Evolutionary conservation across 2,329 filamentous ascomycete species (phyloP), one percentile per base, ranked within the genome.

Genomic region (Sphaerulina vaccinii): DNA sequence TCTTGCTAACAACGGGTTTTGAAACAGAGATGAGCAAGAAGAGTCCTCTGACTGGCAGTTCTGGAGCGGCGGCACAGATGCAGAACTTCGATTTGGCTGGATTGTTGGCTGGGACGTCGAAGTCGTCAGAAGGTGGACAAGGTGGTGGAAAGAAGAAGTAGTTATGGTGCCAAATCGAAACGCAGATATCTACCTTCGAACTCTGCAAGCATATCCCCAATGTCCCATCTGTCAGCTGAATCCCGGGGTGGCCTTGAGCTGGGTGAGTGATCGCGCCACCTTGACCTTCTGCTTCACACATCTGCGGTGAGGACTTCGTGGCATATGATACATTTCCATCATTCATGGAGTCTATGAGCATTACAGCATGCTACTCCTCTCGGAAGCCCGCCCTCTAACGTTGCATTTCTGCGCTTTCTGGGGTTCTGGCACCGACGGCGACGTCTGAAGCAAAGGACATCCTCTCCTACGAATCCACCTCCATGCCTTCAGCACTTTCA

Each of bases 21-120:
- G 6, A 29, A 29, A 29, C n/a, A 32, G 88, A 90, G 65, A 86
- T 90, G 66, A 90, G 93, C 70, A 90, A 90, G 73, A 81, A 82
- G 57, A 85, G 83, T 60, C 83, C 87, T 1, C 76, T 91, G 60
- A 60, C 55, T 9, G 66, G 63, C 2, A 50, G 52, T 13, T 42
- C 56, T 21, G 62, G 62, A 13, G 79, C 78, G 56, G 81, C 67
- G 63, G 83, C 62, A 75, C 71, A 75, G 41, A 66, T 83, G 15
- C 80, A 81, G 60, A 83, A 82, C 49, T 87, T 87, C 58, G 84
- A 87, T 69, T 75, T 86, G 45, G 84, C 84, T 2, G 79, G 81
- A 5, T 87, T 82, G 79, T 79, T 87, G 77, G 84, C 84, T 15
- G 84, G 83, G 8, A 75, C 74, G 63, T 45, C 54, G 68, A 46